These are phyloP conservation scores for Colletotrichum higginsianum DNA, from an alignment of 2,329 filamentous ascomycete genomes.

Conservation along the genomic window DNA sequence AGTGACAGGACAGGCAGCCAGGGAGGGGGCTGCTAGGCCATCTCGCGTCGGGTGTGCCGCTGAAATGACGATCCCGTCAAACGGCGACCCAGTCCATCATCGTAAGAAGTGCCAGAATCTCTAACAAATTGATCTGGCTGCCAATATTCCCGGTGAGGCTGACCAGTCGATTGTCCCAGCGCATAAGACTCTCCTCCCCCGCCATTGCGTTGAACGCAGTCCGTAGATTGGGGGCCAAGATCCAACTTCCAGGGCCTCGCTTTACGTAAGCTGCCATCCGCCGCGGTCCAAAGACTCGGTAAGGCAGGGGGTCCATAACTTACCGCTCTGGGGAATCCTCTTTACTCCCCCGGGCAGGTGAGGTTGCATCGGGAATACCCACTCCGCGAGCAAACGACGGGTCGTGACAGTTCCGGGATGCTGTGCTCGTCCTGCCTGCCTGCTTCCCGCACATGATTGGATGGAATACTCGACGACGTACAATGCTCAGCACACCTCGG, in stretches of 20 bases:
- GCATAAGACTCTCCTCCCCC: constrained; percentile 24
- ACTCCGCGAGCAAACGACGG: constrained; percentile 9
- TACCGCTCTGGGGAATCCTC: constrained; percentile 16
- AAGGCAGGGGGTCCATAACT: constrained; percentile 17
- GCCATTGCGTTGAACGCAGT: not conserved
- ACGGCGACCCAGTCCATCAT: not conserved
- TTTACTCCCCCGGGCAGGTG: not conserved
- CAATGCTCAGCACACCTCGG: not conserved
- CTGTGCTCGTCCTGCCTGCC: constrained; percentile 2
- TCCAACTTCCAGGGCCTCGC: not conserved
- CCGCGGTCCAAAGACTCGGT: constrained; percentile 30
- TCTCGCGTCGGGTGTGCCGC: not conserved
- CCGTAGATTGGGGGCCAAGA: constrained; percentile 22
- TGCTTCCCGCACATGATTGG: constrained; percentile 18
- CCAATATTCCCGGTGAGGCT: not conserved
- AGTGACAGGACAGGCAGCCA: too few species aligned
- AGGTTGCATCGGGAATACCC: constrained; percentile 25
- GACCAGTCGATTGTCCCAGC: not conserved
- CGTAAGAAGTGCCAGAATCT: not conserved
- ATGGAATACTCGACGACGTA: constrained; percentile 17
- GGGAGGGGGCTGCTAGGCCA: not conserved
- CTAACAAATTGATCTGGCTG: not conserved
- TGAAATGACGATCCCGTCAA: not conserved
- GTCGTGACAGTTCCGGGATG: constrained; percentile 13
- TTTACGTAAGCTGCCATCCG: constrained; percentile 16